Percentiles rank a stretch among this genome's conserved stretches.
These are phyloP conservation scores for Cryptococcus hybrid DNA, from an alignment of 1,284 basidiomycete species.

Conservation along the genomic window DNA sequence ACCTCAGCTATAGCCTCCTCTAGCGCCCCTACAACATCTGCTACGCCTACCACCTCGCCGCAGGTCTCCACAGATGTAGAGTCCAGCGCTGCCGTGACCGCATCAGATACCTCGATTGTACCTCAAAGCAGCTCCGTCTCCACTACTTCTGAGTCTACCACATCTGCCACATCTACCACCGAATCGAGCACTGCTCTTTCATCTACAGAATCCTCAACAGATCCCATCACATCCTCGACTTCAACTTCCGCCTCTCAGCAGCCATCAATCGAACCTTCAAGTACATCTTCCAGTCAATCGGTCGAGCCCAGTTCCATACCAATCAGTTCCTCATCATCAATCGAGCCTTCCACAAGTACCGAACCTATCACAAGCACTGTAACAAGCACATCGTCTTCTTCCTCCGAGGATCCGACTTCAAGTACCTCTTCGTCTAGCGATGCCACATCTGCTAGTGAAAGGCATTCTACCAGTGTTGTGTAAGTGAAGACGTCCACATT, in stretches of 20 bases:
- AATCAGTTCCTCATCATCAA: constrained; percentile 4
- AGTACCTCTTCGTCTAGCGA: constrained; percentile 1
- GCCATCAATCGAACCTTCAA: no score
- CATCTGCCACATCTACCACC: no score
- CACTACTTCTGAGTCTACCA: not conserved
- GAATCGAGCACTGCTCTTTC: no score
- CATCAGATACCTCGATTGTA: not conserved
- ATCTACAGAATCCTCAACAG: no score
- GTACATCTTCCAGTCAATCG: no score
- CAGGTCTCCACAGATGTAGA: not conserved
- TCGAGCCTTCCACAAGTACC: constrained; percentile 9
- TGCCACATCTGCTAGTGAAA: not conserved
- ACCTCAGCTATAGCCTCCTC: not conserved
- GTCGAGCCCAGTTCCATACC: not conserved
- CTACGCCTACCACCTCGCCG: not conserved
- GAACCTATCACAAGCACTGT: no score
- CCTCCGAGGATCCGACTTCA: constrained; percentile 2
- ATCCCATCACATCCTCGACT: no score
- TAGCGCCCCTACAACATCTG: not conserved
- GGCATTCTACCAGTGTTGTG: constrained; percentile 9
- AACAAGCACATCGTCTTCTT: constrained; percentile 2
- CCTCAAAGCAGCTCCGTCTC: not conserved
- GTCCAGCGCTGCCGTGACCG: no score
- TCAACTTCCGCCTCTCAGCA: no score
- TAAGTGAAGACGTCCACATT: constrained; percentile 3